Base-by-base conservation (phyloP, 805 yeast species). In the Geotrichum ghanense region DNA sequence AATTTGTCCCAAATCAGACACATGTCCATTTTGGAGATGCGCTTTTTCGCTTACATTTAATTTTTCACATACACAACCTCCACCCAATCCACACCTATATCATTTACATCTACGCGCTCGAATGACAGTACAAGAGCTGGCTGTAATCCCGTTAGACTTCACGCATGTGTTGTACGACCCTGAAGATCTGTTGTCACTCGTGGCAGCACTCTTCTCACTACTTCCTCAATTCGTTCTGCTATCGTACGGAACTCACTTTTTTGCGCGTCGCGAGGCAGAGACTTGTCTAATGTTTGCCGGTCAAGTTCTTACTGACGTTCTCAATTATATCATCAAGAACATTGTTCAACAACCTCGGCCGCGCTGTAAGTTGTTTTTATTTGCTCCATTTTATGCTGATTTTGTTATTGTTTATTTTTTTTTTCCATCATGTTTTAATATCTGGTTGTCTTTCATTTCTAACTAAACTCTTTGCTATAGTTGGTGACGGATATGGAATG, bases 251-350 rank as follows among this genome's bases (percentile, higher is more conserved):
- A 77, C 95, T 10, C 83, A 95, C 86, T 83, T 89, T 56, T 66
- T 90, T 41, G 64, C 80, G 12, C 75, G 95, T 0, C 68, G 97
- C 46, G 97, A 92, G 57, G 71, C 86, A 22, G 95, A 89, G 60
- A 85, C 95, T 1, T 78, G 87, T 19, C 66, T 89, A 44, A 71
- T 86, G 51, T 90, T 90, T 0, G 83, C 74, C 1, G 98, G 97
- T 1, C 97, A 90, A 57, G 77, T 89, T 5, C 66, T 73, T 16
- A 83, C 85, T 51, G 97, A 92, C 61, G 57, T 80, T 0, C 57
- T 78, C 22, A 90, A 90, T 63, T 77, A 81, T 48, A 53, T 82
- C 1, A 64, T 84, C 37, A 90, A 90, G 60, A 69, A 70, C 19
- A 34, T 75, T 1, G 62, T 87, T 35, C 76, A 74, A 53, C 84